Base-by-base conservation (phyloP, 2,329 filamentous ascomycete species). In the Sphaerulina vaccinii region DNA sequence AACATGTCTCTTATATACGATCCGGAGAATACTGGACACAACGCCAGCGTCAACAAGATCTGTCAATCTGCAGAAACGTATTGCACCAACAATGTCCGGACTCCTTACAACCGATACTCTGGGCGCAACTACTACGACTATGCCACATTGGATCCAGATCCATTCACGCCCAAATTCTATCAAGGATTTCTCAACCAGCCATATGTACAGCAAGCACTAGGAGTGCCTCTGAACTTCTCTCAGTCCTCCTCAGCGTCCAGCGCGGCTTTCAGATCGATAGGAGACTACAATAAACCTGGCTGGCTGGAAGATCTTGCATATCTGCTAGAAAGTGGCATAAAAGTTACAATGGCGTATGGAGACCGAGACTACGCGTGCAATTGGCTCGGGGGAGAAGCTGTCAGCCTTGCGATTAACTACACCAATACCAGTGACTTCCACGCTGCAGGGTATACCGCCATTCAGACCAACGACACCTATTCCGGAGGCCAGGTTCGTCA, bases 91-190 rank as follows among this genome's bases (percentile, higher is more conserved):
- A 65, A 72, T 3, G 71, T 82, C 1, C 73, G 77, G 16, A 69
- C 70, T 2, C 67, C 71, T 0, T 79, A 79, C 50, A 56, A 71
- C 21, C 59, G 67, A 11, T 60, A 63, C 33, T 63, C 68, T 0
- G 73, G 72, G 7, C 70, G 74, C 5, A 78, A 79, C 44, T 79
- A 78, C 66, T 84, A 82, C 64, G 81, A 84, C 53, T 73, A 82
- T 18, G 73, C 75, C 0, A 76, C 79, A 9, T 65, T 73, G 3
- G 60, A 71, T 10, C 74, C 72, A 0, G 46, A 42, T 4, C 51
- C 49, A 11, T 35, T 51, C 22, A 23, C 47, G 3, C 13, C 49
- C 1, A 47, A 42, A n/a, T 58, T 58, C 23, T 53, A 45, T 18
- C 23, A 36, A 10, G 74, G 76, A 49, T 79, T 75, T 57, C 65